These are phyloP conservation scores for Pestalotiopsis sp. DNA, from an alignment of 2,329 filamentous ascomycete genomes.

Conservation along the genomic window DNA sequence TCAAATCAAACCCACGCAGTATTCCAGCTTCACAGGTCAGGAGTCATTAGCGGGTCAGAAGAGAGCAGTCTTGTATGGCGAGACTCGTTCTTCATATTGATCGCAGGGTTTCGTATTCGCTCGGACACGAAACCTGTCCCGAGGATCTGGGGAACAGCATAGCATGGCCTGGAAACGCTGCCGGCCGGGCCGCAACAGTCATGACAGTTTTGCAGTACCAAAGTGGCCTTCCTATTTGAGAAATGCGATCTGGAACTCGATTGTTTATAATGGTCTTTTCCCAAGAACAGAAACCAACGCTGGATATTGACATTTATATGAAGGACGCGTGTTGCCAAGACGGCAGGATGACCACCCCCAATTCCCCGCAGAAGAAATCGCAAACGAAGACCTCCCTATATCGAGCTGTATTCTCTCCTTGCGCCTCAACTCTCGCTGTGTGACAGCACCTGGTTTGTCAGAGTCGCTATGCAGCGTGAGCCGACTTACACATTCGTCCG, in stretches of 20 bases:
- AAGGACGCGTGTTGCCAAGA: background rate
- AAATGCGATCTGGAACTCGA: background rate
- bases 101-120: too few relatives aligned
- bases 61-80: too few relatives aligned
- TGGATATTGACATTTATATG: background rate
- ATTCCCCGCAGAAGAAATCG: background rate
- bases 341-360: background rate
- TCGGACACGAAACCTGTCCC: background rate
- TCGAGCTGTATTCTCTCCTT: too few relatives aligned
- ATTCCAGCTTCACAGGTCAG: too few relatives aligned
- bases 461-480: too few relatives aligned
- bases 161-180: background rate
- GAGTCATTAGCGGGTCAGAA: too few relatives aligned
- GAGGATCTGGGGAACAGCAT: background rate
- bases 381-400: too few relatives aligned
- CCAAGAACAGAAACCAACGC: background rate
- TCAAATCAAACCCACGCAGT: too few relatives aligned
- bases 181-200: background rate
- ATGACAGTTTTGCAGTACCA: background rate
- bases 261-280: background rate
- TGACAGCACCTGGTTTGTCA: too few relatives aligned
- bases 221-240: background rate
- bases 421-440: too few relatives aligned
- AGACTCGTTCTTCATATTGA: too few relatives aligned
- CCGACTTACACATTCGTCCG: too few relatives aligned